Conservation (phyloP, 2,329 filamentous ascomycete species). For the Penicillium sp. region DNA sequence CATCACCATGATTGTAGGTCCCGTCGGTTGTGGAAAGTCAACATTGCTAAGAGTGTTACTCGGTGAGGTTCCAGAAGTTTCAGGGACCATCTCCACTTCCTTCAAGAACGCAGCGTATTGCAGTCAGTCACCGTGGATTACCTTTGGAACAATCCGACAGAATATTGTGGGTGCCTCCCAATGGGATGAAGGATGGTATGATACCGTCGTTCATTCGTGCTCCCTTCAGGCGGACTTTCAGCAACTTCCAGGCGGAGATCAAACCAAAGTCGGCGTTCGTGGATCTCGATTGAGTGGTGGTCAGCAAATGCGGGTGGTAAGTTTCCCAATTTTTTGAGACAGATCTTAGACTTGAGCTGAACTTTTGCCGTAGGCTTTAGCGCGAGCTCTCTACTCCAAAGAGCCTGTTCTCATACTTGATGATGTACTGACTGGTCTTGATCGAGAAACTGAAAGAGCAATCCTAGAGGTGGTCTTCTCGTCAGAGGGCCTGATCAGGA, state of each 20-base stretch:
- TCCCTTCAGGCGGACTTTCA: constrained; percentile 18
- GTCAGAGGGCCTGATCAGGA: constrained; percentile 43
- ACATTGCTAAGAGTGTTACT: constrained; percentile 24
- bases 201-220: constrained; percentile 16
- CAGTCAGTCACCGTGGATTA: constrained; percentile 28
- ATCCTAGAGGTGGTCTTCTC: constrained; percentile 48
- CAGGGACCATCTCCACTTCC: constrained; percentile 22
- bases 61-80: constrained; percentile 19
- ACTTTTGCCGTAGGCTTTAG: constrained; percentile 37
- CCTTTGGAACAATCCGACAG: constrained; percentile 20
- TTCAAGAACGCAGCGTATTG: constrained; percentile 23
- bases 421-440: constrained; percentile 51
- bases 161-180: constrained; percentile 21
- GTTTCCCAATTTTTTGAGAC: background rate
- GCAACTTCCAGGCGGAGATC: constrained; percentile 27
- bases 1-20: constrained; percentile 26
- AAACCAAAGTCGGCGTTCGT: constrained; percentile 29
- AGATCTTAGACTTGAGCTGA: background rate
- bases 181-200: constrained; percentile 20
- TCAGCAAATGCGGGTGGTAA: constrained; percentile 32
- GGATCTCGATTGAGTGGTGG: constrained; percentile 25
- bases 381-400: constrained; percentile 50
- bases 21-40: constrained; percentile 28
- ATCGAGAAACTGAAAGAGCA: constrained; percentile 46
- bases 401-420: constrained; percentile 50